Evolutionary conservation across 371 early-diverging fungal species (phyloP), one percentile per base, ranked within the genome.

Genomic region (Ecytonucleospora hepatopenaei): DNA sequence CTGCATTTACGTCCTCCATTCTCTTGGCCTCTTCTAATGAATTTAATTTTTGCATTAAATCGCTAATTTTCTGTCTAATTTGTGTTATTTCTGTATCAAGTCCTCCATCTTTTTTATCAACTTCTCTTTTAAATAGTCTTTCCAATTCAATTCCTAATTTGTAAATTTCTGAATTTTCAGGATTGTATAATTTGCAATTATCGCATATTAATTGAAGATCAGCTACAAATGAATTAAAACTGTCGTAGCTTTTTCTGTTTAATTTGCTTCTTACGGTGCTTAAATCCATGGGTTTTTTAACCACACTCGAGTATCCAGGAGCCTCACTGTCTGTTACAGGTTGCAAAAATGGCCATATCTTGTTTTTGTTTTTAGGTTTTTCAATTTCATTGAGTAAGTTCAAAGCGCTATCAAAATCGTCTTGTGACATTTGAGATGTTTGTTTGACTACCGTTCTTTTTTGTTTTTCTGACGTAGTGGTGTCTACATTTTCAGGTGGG

Each of bases 111-210:
- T 23, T 67, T 67, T 8, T 63, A 32, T 71, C 64, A 32, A 24
- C 48, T 2, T 66, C 65, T 47, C 61, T 51, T 16, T 64, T 34
- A n/a, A 69, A 62, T 5, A 34, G n/a, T 27, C 75, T 54, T 15
- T 69, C 54, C 53, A n/a, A n/a, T n/a, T n/a, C n/a, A n/a, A n/a
- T n/a, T n/a, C n/a, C n/a, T n/a, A n/a, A n/a, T n/a, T n/a, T 58
- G 77, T 92, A 86, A 0, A 96, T 89, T 0, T 89, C 90, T 19
- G 88, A 83, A 0, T 84, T 87, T 1, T 85, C 83, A 1, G 87
- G 87, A 70, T 98, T 98, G 80, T 91, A 98, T 0, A 78, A 79
- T 67, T 86, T 88, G 78, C 95, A 94, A 78, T 97, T 97, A 48
- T 83, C 79, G 70, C 94, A 84, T 82, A 79, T 77, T 24, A 75